Conservation (phyloP, 768 basidiomycete species). For the Auriculariales sp. region DNA sequence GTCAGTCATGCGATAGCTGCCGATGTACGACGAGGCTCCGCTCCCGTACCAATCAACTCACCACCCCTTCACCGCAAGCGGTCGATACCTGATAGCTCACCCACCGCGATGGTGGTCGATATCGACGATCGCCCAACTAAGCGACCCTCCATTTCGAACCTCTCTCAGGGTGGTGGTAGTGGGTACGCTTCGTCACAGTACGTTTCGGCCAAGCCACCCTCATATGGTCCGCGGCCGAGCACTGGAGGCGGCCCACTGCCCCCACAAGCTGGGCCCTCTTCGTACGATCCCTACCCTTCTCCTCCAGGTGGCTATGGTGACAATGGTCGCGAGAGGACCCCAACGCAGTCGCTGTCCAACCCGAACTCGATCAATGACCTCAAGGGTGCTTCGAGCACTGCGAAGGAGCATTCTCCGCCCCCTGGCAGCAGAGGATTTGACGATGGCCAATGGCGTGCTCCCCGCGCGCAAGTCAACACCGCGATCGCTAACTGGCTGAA, state of each 20-base stretch:
- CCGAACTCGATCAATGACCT: background rate
- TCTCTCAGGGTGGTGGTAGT: background rate
- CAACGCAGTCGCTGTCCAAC: background rate
- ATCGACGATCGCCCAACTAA: background rate
- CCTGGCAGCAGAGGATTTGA: background rate
- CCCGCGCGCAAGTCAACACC: conserved; percentile 24
- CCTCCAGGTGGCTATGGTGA: background rate
- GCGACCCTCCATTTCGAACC: background rate
- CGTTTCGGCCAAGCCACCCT: too few relatives aligned
- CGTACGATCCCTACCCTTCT: background rate
- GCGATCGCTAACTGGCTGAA: conserved; percentile 31
- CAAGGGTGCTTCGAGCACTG: background rate
- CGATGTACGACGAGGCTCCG: background rate
- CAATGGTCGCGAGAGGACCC: background rate
- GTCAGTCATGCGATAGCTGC: too few relatives aligned
- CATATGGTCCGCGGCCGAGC: background rate
- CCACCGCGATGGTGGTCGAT: background rate
- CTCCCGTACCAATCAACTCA: too few relatives aligned
- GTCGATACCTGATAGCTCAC: background rate
- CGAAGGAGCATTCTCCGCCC: background rate
- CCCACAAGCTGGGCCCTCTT: background rate
- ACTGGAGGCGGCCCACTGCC: background rate
- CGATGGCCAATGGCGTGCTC: background rate
- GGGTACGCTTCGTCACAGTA: too few relatives aligned
- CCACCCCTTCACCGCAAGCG: background rate